Evolutionary conservation across 2,329 filamentous ascomycete genomes (phyloP), one percentile per base, ranked within the genome.

Genomic region (Microthyrium microscopicum): DNA sequence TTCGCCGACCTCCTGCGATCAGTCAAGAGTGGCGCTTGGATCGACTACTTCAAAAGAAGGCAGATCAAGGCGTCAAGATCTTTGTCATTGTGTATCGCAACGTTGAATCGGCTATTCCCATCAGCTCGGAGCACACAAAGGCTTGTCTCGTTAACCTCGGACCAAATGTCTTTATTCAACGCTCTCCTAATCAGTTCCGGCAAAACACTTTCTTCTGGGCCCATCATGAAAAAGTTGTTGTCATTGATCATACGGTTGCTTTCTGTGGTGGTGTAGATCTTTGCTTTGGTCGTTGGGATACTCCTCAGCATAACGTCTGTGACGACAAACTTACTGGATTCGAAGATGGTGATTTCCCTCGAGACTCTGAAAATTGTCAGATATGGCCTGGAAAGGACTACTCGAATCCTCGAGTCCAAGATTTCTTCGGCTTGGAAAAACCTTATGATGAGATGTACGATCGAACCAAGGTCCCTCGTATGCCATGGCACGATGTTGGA

Each of bases 131-230:
- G 54, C 93, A 95, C 54, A 94, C 89, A 36, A 98, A 98, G 48
- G 92, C 85, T 56, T 93, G 85, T 1, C 67, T 98, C 38, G 70
- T 98, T 30, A 92, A 95, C 50, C 66, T 98, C 5, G 87, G 95
- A 46, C 84, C 84, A 15, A 98, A 98, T 52, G 76, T 98, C 41
- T 93, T 93, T 46, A 84, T 98, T 11, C 84, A 95, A 51, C 68
- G 89, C 46, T 95, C 89, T 3, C 89, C 89, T 1, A 94, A 98
- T 46, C 89, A 98, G 55, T 85, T 95, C 57, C 81, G 92, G 49
- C 92, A 98, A 58, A 95, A 95, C 47, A 92, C 93, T 29, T 98
- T 98, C 61, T 98, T 98, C 63, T 98, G 91, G 66, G 89, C 89
- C 2, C 89, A 98, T 51, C 89, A 98, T 56, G 89, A 98, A 54